Percentiles rank a stretch among this genome's conserved stretches.
Conservation (phyloP, 176 grass and related monocot genomes). For the maize (Zea mays) region Zm-B73-REFERENCE-NAM-5.0 NC_050100.1:171050501-171051000, state of each 20-base stretch:
- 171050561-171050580: constrained; percentile 23
- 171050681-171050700: constrained; percentile 24
- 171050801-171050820: background rate
- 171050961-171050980: background rate
- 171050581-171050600: background rate
- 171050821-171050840: constrained; percentile 24
- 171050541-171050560: constrained; percentile 12
- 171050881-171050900: constrained; percentile 13
- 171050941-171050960: constrained; percentile 29
- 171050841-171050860: constrained; percentile 31
- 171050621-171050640: constrained; percentile 29
- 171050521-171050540: constrained; percentile 27
- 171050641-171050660: background rate
- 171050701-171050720: constrained; percentile 21
- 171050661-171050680: constrained; percentile 29
- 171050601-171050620: no score
- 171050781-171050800: constrained; percentile 26
- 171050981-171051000: background rate
- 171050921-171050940: constrained; percentile 23
- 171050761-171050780: constrained; percentile 22
- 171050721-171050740: constrained; percentile 25
- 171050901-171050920: constrained; percentile 30
- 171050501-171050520: constrained; percentile 8
- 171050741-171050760: constrained; percentile 23
- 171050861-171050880: constrained; percentile 22